Conservation (phyloP, 331 rosid species). For the Malus hybrid region DNA sequence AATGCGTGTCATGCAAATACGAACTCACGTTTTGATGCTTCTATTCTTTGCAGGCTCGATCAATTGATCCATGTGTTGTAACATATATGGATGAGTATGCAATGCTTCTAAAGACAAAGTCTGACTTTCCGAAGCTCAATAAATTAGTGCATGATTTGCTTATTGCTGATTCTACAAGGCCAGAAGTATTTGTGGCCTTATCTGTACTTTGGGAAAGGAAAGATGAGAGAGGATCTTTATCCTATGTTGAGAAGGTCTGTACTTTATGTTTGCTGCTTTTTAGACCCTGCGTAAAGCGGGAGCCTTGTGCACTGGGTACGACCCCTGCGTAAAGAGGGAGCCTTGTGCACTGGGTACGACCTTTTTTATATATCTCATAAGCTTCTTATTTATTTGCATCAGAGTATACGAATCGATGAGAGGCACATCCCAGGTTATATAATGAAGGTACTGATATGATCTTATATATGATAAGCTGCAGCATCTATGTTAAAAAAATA, state of each 20-base stretch:
- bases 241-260: slow-evolving; percentile 90
- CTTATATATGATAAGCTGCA: not conserved
- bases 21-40: not conserved
- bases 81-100: slow-evolving; percentile 99
- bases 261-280: no score
- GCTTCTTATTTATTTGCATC: slow-evolving; percentile 11
- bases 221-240: slow-evolving; percentile 85
- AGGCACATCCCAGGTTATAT: slow-evolving; percentile 40
- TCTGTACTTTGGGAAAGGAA: slow-evolving; percentile 93
- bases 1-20: not conserved
- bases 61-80: slow-evolving; percentile 75
- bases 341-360: no score
- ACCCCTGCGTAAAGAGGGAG: no score
- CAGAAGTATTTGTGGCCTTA: slow-evolving; percentile 93
- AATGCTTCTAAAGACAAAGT: slow-evolving; percentile 87
- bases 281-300: no score
- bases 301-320: no score
- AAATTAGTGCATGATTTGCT: slow-evolving; percentile 85
- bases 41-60: slow-evolving; percentile 65
- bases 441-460: slow-evolving; percentile 36
- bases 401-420: slow-evolving; percentile 38
- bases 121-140: slow-evolving; percentile 77
- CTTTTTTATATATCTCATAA: slow-evolving; percentile 9
- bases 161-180: slow-evolving; percentile 81
- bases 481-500: not conserved